These are phyloP conservation scores for Podila clonocystis DNA, from an alignment of 192 early-diverging fungal species.

Conservation along the genomic window DNA sequence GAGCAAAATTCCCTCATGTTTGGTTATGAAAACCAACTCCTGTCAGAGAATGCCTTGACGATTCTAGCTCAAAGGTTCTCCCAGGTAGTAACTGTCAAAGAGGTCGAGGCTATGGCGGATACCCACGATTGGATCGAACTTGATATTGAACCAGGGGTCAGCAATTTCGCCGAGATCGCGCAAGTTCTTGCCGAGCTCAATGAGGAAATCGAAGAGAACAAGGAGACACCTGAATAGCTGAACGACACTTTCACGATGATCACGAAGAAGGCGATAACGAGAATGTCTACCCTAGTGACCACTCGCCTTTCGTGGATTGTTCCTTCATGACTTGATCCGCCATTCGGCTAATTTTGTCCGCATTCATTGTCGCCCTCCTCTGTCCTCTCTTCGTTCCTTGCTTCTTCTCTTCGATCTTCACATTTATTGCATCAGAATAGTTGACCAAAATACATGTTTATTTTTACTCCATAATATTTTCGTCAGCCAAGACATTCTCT, in stretches of 20 bases:
- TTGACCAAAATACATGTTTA: neutral
- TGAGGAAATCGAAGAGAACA: constrained; percentile 8
- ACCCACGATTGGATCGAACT: neutral
- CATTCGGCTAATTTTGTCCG: neutral
- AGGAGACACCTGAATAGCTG: neutral
- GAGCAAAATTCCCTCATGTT: neutral
- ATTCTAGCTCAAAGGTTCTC: constrained; percentile 7
- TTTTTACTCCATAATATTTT: neutral
- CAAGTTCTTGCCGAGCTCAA: constrained; percentile 9
- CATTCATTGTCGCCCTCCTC: neutral
- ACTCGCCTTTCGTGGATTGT: constrained; percentile 7
- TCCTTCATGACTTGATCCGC: constrained; percentile 1
- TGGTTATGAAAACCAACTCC: constrained; percentile 1
- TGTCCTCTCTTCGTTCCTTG: neutral
- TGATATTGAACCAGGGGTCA: neutral
- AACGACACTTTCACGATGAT: neutral
- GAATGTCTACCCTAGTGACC: neutral
- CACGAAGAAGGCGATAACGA: neutral
- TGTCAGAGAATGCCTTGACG: constrained; percentile 8
- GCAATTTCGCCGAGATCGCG: constrained; percentile 1
- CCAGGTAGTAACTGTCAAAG: neutral
- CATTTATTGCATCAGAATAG: constrained; percentile 11
- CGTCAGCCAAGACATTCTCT: constrained; percentile 7
- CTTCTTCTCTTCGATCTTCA: neutral
- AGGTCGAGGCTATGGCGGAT: neutral